phyloP scores from a whole-genome alignment of 495 filamentous ascomycete genomes.

The Apodospora peruviana region DNA sequence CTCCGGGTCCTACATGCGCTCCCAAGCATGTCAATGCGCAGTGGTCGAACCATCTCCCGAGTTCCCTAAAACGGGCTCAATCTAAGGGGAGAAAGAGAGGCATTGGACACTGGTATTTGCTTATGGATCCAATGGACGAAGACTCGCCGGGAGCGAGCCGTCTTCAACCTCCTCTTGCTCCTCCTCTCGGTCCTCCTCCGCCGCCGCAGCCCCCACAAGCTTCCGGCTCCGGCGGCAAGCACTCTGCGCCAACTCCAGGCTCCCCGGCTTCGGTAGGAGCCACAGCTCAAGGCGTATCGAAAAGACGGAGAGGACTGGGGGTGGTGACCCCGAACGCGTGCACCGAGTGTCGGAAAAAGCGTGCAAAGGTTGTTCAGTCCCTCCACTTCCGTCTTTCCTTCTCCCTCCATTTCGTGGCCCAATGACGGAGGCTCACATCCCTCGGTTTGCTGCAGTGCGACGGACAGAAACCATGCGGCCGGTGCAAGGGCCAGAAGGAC shows the following conservation, averaged over 20 bases:
- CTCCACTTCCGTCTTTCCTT: background rate
- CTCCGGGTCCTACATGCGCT: too few species aligned
- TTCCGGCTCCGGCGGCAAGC: background rate
- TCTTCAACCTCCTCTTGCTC: constrained; percentile 2
- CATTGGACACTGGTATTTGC: background rate
- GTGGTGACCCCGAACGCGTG: constrained; percentile 52
- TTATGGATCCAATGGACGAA: constrained; percentile 24
- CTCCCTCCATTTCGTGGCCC: background rate
- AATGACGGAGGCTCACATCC: background rate
- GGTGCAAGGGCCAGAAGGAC: constrained; percentile 43
- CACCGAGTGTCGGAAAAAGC: constrained; percentile 54
- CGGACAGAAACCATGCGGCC: constrained; percentile 45
- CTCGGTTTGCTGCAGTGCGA: constrained; percentile 39
- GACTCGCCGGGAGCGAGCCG: constrained; percentile 9
- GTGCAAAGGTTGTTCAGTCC: constrained; percentile 40
- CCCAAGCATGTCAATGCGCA: background rate
- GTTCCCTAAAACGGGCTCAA: background rate
- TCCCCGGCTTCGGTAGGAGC: constrained; percentile 3
- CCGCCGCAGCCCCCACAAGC: background rate
- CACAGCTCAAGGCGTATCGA: constrained; percentile 21
- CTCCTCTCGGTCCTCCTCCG: constrained; percentile 5
- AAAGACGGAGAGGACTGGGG: constrained; percentile 44
- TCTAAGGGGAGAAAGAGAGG: background rate
- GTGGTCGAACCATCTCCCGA: background rate
- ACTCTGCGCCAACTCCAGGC: background rate